phyloP scores from a whole-genome alignment of 805 yeast species.

The Myxozyma neglecta region DNA sequence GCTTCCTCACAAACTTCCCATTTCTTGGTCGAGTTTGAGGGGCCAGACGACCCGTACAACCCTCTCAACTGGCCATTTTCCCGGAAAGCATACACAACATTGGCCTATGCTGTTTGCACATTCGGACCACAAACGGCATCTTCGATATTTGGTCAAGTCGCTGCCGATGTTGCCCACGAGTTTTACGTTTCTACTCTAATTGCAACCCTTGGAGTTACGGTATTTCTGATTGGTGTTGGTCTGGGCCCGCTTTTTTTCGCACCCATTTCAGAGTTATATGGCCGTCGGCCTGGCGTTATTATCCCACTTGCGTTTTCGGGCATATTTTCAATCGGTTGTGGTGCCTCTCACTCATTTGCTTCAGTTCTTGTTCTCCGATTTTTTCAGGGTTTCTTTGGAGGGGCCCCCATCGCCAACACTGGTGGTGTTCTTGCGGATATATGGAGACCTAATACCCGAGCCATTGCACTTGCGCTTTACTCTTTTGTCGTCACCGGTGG shows the following conservation, averaged over 20 bases:
- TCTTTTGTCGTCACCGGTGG: slow-evolving; percentile 50
- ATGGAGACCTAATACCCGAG: slow-evolving; percentile 52
- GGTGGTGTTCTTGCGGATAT: slow-evolving; percentile 64
- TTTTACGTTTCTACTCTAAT: slow-evolving; percentile 10
- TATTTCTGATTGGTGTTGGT: slow-evolving; percentile 25
- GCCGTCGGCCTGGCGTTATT: slow-evolving; percentile 48
- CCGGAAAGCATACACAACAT: slow-evolving; percentile 45
- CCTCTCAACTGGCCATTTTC: slow-evolving; percentile 54
- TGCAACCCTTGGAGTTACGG: slow-evolving; percentile 24
- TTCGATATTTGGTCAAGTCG: slow-evolving; percentile 41
- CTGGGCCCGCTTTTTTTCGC: slow-evolving; percentile 68
- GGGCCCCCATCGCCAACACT: slow-evolving; percentile 59
- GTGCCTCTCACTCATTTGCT: slow-evolving; percentile 52
- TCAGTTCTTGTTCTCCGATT: slow-evolving; percentile 56
- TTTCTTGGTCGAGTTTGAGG: slow-evolving; percentile 58
- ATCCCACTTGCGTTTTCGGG: slow-evolving; percentile 45
- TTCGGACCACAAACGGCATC: slow-evolving; percentile 53
- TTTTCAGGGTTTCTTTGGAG: slow-evolving; percentile 59
- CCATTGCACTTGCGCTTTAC: slow-evolving; percentile 53
- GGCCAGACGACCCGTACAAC: slow-evolving; percentile 66
- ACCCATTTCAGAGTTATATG: slow-evolving; percentile 48
- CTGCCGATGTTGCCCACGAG: slow-evolving; percentile 11
- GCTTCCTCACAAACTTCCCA: background rate
- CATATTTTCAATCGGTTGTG: slow-evolving; percentile 52
- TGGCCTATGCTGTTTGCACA: slow-evolving; percentile 45